Percentiles rank a stretch among this genome's conserved stretches.
These are phyloP conservation scores for Knoxdaviesia capensis DNA, from an alignment of 2,329 filamentous ascomycete species.

Conservation along the genomic window DNA sequence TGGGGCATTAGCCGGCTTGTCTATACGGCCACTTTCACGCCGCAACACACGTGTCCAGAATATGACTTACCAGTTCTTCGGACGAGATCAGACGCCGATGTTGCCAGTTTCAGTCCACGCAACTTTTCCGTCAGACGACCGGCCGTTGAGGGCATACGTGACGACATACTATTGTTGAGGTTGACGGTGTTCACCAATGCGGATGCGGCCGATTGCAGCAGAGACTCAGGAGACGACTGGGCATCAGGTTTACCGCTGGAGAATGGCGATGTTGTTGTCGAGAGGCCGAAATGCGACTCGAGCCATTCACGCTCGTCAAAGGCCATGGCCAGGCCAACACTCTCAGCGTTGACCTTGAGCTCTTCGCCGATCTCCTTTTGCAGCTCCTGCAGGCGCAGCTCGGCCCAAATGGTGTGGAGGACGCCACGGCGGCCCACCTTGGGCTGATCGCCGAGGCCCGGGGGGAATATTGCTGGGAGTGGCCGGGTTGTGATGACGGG, in stretches of 20 bases:
- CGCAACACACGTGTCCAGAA: too few relatives aligned
- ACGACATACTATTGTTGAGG: not conserved
- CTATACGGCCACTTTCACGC: too few relatives aligned
- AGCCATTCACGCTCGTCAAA: slow-evolving; percentile 74
- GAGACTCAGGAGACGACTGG: too few relatives aligned
- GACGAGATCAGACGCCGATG: slow-evolving; percentile 4
- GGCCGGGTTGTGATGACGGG: slow-evolving; percentile 43
- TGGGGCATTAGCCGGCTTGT: too few relatives aligned
- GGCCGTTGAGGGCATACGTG: not conserved
- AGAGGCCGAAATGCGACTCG: slow-evolving; percentile 54
- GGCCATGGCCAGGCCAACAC: slow-evolving; percentile 69
- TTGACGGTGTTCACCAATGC: too few relatives aligned
- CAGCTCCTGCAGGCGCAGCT: slow-evolving; percentile 56
- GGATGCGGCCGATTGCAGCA: too few relatives aligned
- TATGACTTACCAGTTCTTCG: too few relatives aligned
- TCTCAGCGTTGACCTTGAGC: slow-evolving; percentile 54
- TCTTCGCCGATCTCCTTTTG: slow-evolving; percentile 60
- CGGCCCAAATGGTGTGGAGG: slow-evolving; percentile 78
- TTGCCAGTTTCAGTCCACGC: slow-evolving; percentile 4
- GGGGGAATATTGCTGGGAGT: slow-evolving; percentile 69
- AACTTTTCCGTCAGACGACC: slow-evolving; percentile 4
- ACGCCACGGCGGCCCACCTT: slow-evolving; percentile 59
- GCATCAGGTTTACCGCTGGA: too few relatives aligned
- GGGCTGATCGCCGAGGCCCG: slow-evolving; percentile 47
- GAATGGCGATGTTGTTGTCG: slow-evolving; percentile 2